These are phyloP conservation scores for Apiotrichum akiyoshidainum DNA, from an alignment of 1,284 basidiomycete species.

Conservation along the genomic window DNA sequence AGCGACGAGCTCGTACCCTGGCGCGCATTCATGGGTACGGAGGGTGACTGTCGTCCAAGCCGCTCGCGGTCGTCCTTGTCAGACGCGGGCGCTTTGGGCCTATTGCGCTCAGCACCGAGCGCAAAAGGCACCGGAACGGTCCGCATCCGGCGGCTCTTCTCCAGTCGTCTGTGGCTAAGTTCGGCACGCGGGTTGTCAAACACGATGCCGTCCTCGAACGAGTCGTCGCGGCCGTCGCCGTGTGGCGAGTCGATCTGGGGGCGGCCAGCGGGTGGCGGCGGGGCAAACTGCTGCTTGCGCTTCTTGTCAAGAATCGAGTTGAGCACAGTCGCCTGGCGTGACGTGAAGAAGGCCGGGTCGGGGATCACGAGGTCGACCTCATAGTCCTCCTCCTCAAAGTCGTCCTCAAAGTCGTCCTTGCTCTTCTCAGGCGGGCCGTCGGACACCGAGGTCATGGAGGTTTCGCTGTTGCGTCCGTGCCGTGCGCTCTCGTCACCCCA, in stretches of 20 bases:
- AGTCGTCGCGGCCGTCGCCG: constrained; percentile 31
- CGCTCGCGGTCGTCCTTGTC: neutral
- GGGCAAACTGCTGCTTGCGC: constrained; percentile 36
- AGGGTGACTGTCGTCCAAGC: constrained; percentile 2
- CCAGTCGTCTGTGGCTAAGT: constrained; percentile 36
- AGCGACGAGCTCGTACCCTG: neutral
- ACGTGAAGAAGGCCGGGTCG: constrained; percentile 39
- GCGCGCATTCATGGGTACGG: neutral
- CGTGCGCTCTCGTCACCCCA: constrained; percentile 30
- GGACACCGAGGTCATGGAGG: constrained; percentile 39
- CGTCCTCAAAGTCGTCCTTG: constrained; percentile 18
- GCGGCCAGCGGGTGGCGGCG: constrained; percentile 11
- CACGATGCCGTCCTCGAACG: constrained; percentile 49
- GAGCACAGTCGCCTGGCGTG: constrained; percentile 33
- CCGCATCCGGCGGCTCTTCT: constrained; percentile 21
- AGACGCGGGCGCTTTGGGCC: constrained; percentile 3
- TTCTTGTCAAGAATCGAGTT: constrained; percentile 46
- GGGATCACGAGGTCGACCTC: constrained; percentile 43
- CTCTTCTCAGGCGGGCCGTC: constrained; percentile 27
- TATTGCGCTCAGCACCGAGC: constrained; percentile 17
- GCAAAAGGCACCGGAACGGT: constrained; percentile 23
- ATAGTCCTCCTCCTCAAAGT: constrained; percentile 36
- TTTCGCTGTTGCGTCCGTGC: constrained; percentile 30
- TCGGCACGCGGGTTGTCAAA: constrained; percentile 43
- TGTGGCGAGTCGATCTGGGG: constrained; percentile 4